Evolutionary conservation across 352 stramenopile genomes (phyloP), one percentile per base, ranked within the genome.

Genomic region (Phytophthora litchii): DNA sequence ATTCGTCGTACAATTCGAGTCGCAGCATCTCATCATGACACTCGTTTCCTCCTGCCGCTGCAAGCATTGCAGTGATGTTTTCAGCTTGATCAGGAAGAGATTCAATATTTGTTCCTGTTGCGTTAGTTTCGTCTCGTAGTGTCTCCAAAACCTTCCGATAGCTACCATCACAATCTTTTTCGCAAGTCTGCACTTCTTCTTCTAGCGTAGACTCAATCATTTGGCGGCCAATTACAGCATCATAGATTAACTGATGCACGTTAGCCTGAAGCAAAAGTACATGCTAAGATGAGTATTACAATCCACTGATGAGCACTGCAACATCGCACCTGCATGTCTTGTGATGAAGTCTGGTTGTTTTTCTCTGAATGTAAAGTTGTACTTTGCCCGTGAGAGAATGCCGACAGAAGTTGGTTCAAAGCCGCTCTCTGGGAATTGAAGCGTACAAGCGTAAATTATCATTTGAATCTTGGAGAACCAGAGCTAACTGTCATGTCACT

Each of bases 161-260:
- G 3, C 41, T 54, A 23, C 32, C 6, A 25, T 64, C 54, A 27
- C 72, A 78, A 12, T 86, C 76, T 1, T 72, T 55, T 13, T 89
- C 76, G 35, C 67, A 78, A 25, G 48, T 36, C 1, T 63, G 17
- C 12, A 71, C 66, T 62, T 92, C 72, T 25, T 86, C 72, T n/a
- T 83, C 74, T 9, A 93, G 46, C 1, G 83, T 70, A 2, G 74
- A 59, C 40, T 84, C 72, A 7, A 93, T 67, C 64, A 91, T 80
- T 61, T 93, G 66, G 19, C 85, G 73, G 0, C 83, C 83, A 12
- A 93, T 83, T 4, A 93, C 68, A 11, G 80, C 76, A 23, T 93
- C 83, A 17, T 89, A 85, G 13, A 93, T 76, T 17, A 93, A 43
- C 25, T 79, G 50, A 36, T 81, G 71, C 5, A 75, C 58, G 32